A percentile compares a stretch with the other conserved stretches of the same genome.
Evolutionary conservation across 495 filamentous ascomycete genomes (phyloP).

Genomic region (Penicillium samsonianum): DNA sequence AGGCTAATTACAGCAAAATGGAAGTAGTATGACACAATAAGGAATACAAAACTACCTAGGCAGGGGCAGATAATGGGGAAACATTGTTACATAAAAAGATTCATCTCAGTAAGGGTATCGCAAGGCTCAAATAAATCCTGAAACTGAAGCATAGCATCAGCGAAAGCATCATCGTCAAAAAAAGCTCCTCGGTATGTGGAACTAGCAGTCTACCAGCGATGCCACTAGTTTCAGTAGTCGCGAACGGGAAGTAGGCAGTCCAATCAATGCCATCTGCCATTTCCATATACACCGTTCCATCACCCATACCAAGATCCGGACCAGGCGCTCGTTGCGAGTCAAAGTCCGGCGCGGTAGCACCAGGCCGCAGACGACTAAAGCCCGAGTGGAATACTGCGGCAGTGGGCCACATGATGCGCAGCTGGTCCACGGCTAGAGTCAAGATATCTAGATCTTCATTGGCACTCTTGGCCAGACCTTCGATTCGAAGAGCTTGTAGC

Average conservation of each 20-base stretch:
- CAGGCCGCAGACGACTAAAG: slow-evolving; percentile 30
- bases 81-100: slow-evolving; percentile 9
- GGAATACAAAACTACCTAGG: too few relatives aligned
- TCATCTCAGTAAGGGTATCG: slow-evolving; percentile 14
- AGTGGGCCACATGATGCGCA: slow-evolving; percentile 37
- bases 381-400: slow-evolving; percentile 36
- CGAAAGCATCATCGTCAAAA: slow-evolving; percentile 18
- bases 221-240: slow-evolving; percentile 24
- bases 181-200: slow-evolving; percentile 18
- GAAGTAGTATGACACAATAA: not conserved
- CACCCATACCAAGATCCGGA: slow-evolving; percentile 19
- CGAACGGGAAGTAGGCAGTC: slow-evolving; percentile 33
- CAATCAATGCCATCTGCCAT: slow-evolving; percentile 27
- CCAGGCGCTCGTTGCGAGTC: slow-evolving; percentile 13
- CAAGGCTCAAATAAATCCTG: slow-evolving; percentile 17
- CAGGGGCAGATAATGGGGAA: too few relatives aligned
- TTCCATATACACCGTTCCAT: slow-evolving; percentile 16
- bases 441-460: slow-evolving; percentile 37
- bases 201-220: slow-evolving; percentile 22
- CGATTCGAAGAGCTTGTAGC: slow-evolving; percentile 33
- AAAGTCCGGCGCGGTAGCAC: slow-evolving; percentile 1
- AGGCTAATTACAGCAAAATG: too few relatives aligned
- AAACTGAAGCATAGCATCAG: slow-evolving; percentile 18
- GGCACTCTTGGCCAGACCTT: slow-evolving; percentile 28
- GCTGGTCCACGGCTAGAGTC: slow-evolving; percentile 27